Evolutionary conservation across 140 eudicot species (phyloP).

Genomic region (Bidens hawaiensis): DNA sequence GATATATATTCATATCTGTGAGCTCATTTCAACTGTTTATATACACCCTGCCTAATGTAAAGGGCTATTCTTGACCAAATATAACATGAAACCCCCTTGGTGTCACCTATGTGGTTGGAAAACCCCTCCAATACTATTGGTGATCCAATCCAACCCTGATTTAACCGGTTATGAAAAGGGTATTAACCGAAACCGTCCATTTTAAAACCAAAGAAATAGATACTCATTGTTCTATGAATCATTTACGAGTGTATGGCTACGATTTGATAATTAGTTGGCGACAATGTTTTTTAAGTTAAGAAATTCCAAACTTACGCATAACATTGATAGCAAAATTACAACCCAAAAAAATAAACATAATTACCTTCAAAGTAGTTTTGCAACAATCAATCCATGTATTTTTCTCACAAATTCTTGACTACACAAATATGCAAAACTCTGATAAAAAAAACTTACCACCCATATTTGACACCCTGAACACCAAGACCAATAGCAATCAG

Average conservation of each 20-base stretch:
- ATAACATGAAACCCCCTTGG: not conserved
- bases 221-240: not conserved
- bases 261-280: not conserved
- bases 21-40: too few species aligned
- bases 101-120: not conserved
- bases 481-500: conserved; percentile 66
- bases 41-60: not conserved
- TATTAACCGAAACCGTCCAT: not conserved
- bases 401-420: conserved; percentile 18
- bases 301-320: not conserved
- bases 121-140: not conserved
- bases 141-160: not conserved
- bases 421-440: conserved; percentile 12
- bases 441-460: conserved; percentile 41
- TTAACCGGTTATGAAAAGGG: not conserved
- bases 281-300: not conserved
- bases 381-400: conserved; percentile 19
- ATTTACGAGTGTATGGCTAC: not conserved
- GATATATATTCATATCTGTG: too few species aligned
- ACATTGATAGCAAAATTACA: conserved; percentile 1
- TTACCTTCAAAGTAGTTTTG: conserved; percentile 17
- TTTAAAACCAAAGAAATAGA: not conserved
- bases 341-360: not conserved
- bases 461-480: conserved; percentile 43
- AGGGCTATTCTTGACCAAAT: not conserved